Conservation (phyloP, 2,329 filamentous ascomycete genomes). For the Triangularia setosa region DNA sequence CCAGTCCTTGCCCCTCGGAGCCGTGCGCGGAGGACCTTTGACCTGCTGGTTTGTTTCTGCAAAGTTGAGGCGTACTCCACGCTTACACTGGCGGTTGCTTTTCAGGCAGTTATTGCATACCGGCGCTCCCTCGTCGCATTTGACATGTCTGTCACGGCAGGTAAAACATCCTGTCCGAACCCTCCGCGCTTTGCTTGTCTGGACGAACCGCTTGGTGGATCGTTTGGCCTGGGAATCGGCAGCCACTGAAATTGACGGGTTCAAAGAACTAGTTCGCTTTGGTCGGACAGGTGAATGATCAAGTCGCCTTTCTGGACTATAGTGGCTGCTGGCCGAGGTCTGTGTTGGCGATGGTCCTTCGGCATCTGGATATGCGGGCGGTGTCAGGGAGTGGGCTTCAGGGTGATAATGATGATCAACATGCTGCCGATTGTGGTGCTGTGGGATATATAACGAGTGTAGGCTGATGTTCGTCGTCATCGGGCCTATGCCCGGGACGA, state of each 20-base stretch:
- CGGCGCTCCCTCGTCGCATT: slow-evolving; percentile 74
- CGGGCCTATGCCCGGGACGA: slow-evolving; percentile 34
- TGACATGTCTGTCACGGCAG: slow-evolving; percentile 83
- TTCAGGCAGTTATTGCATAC: slow-evolving; percentile 78
- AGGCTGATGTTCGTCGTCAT: slow-evolving; percentile 36
- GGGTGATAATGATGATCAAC: slow-evolving; percentile 19
- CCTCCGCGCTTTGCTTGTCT: slow-evolving; percentile 65
- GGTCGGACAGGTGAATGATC: neutral
- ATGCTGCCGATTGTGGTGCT: neutral
- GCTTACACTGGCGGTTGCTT: slow-evolving; percentile 79
- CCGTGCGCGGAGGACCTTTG: slow-evolving; percentile 60
- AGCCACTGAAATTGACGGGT: neutral
- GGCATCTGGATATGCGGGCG: slow-evolving; percentile 8
- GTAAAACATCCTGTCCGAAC: slow-evolving; percentile 89
- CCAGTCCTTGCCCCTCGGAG: slow-evolving; percentile 60
- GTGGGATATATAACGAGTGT: slow-evolving; percentile 24
- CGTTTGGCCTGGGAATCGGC: neutral
- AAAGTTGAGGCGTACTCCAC: slow-evolving; percentile 85
- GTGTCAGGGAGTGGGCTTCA: slow-evolving; percentile 20
- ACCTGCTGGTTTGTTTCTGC: slow-evolving; percentile 68
- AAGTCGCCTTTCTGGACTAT: too few relatives aligned
- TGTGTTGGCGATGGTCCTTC: slow-evolving; percentile 32
- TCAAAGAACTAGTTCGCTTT: neutral
- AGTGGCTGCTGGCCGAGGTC: slow-evolving; percentile 27
- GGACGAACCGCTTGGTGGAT: slow-evolving; percentile 12